These are phyloP conservation scores for Bjerkandera adusta DNA, from an alignment of 1,284 basidiomycete species.

Conservation along the genomic window DNA sequence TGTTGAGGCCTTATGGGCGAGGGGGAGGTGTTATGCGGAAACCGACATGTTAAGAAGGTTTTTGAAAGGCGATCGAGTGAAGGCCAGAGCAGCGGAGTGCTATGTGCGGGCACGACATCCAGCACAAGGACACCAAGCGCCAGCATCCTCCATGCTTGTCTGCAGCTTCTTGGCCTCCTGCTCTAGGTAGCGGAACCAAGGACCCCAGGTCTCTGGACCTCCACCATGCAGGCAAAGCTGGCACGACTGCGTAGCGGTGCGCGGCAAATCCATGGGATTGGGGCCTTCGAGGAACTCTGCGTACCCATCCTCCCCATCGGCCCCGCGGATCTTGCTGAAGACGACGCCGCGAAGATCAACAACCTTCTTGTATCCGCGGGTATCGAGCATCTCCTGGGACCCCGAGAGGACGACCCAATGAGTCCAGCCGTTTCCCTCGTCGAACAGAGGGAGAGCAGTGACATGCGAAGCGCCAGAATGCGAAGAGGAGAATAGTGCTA, in stretches of 20 bases:
- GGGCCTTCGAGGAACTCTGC: slow-evolving; percentile 13
- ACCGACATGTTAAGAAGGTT: no score
- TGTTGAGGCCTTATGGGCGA: no score
- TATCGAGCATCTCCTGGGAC: slow-evolving; percentile 3
- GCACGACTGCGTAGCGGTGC: background rate
- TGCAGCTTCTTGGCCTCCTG: slow-evolving; percentile 13
- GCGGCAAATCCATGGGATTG: background rate
- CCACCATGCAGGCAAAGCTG: background rate
- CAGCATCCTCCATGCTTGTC: slow-evolving; percentile 11
- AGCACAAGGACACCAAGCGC: slow-evolving; percentile 4
- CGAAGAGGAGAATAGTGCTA: slow-evolving; percentile 9
- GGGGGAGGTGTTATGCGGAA: no score
- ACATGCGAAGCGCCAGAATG: slow-evolving; percentile 7
- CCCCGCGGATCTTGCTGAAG: slow-evolving; percentile 16
- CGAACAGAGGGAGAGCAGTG: slow-evolving; percentile 11
- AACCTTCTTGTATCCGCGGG: slow-evolving; percentile 1
- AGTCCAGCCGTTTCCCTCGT: slow-evolving; percentile 17
- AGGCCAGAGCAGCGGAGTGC: no score
- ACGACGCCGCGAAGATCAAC: slow-evolving; percentile 13
- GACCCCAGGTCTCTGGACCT: slow-evolving; percentile 6
- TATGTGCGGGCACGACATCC: no score
- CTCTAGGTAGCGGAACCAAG: slow-evolving; percentile 12
- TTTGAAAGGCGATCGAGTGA: no score
- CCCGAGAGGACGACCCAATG: slow-evolving; percentile 17
- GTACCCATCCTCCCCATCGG: slow-evolving; percentile 13